These are phyloP conservation scores for Paulownia fortunei DNA, from an alignment of 257 asterid genomes.

Conservation along the genomic window DNA sequence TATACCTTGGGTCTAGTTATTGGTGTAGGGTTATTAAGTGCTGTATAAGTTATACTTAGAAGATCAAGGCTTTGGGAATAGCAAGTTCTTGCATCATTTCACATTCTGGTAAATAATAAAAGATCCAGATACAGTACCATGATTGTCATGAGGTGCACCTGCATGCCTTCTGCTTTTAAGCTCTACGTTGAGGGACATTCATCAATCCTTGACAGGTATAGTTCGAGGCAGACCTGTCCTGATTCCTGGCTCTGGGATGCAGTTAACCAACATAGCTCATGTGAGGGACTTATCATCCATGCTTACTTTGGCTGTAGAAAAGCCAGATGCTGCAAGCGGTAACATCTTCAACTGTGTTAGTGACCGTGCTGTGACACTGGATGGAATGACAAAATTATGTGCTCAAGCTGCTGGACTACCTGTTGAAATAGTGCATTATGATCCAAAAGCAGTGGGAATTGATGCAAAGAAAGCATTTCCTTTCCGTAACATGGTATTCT, in stretches of 20 bases:
- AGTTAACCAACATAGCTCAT: constrained; percentile 85
- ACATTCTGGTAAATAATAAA: neutral
- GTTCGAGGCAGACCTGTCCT: constrained; percentile 82
- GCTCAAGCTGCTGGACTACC: constrained; percentile 83
- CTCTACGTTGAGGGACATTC: neutral
- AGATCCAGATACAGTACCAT: constrained; percentile 1
- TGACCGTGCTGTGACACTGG: constrained; percentile 93
- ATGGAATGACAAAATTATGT: constrained; percentile 88
- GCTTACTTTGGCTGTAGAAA: constrained; percentile 77
- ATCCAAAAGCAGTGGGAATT: constrained; percentile 80
- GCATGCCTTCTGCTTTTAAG: constrained; percentile 17
- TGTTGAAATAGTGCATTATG: constrained; percentile 86
- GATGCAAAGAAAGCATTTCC: constrained; percentile 98
- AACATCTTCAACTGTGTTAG: constrained; percentile 86
- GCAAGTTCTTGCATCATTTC: constrained; percentile 24
- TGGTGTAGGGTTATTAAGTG: neutral
- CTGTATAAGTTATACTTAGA: neutral
- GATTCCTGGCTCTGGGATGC: constrained; percentile 95
- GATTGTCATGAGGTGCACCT: constrained; percentile 22
- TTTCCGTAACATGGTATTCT: constrained; percentile 87
- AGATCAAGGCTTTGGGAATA: neutral
- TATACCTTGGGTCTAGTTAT: neutral
- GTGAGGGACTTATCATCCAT: constrained; percentile 90
- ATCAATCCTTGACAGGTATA: constrained; percentile 57
- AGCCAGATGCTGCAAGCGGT: constrained; percentile 71